Base-by-base conservation (phyloP, 192 early-diverging fungal genomes). In the Podila horticola region DNA sequence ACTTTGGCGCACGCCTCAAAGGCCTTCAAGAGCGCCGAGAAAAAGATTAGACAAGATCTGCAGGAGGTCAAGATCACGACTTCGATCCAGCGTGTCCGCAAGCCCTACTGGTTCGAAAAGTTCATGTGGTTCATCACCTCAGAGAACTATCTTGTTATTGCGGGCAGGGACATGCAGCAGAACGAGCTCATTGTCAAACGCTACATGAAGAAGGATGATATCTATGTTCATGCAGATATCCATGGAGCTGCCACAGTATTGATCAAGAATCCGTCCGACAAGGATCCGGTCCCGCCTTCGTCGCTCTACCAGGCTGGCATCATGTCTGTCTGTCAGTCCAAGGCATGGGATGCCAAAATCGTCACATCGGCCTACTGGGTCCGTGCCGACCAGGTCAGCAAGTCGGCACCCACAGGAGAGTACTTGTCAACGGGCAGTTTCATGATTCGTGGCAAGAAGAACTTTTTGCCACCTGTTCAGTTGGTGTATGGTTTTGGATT, bases 41-140 rank as follows among this genome's bases (percentile, higher is more conserved):
- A 91, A 41, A 98, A 97, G 82, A 97, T 98, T 67, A 82, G 88
- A 36, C 85, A 90, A 45, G 95, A 96, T 52, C 74, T 98, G 28
- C 91, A 93, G 66, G 88, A 92, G 36, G 92, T 91, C 61, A 89
- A 91, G 60, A 89, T 90, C n/a, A 94, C 90, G 0, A 87, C 91
- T 0, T 90, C 89, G 7, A 96, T 97, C 64, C 91, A 88, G 51
- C 92, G 95, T 73, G 90, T 92, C 66, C 94, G 98, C 69, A 97
- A 96, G 67, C 95, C 95, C 19, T 94, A 91, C 48, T 99, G 97
- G 97, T 99, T 99, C 84, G 98, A 99, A 83, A 97, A 97, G 85
- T 99, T 99, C 69, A 69, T 95, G 33, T 99, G 97, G 97, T 99
- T 97, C 68, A 85, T 99, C 26, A 93, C 93, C 20, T 92, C 92